Evolutionary conservation across 2,329 filamentous ascomycete genomes (phyloP).

Genomic region (Lachnum nothofagi): DNA sequence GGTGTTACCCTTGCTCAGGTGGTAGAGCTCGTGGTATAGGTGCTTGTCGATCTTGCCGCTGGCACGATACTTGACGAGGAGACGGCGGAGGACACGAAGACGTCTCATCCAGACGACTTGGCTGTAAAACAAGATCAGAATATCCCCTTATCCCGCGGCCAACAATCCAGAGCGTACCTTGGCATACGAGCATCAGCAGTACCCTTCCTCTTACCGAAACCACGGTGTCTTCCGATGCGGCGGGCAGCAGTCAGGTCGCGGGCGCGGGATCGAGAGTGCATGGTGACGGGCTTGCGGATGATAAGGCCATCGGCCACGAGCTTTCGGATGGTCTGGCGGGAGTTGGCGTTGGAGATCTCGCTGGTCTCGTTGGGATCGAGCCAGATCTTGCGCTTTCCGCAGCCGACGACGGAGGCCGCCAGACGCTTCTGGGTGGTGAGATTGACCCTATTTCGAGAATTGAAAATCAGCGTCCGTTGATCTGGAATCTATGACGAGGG

Average conservation of each 20-base stretch:
- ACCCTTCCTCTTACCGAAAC: slow-evolving; percentile 99
- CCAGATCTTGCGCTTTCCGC: slow-evolving; percentile 99
- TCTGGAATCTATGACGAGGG: slow-evolving; percentile 15
- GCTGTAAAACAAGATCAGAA: slow-evolving; percentile 46
- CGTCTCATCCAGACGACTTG: slow-evolving; percentile 99
- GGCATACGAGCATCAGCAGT: slow-evolving; percentile 99
- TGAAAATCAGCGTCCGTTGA: slow-evolving; percentile 22
- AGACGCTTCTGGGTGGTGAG: slow-evolving; percentile 99
- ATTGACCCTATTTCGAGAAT: slow-evolving; percentile 74
- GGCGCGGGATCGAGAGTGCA: slow-evolving; percentile 97
- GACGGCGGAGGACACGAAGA: slow-evolving; percentile 96
- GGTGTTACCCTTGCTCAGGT: slow-evolving; percentile 99
- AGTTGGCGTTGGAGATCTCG: slow-evolving; percentile 99
- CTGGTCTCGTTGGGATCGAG: slow-evolving; percentile 98
- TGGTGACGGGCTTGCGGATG: slow-evolving; percentile 99
- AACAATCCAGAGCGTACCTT: slow-evolving; percentile 55
- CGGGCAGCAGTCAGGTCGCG: slow-evolving; percentile 91
- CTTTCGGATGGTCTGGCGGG: slow-evolving; percentile 99
- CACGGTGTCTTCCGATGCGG: slow-evolving; percentile 94
- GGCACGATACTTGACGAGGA: slow-evolving; percentile 99
- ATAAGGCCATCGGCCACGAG: slow-evolving; percentile 99
- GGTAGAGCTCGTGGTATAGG: slow-evolving; percentile 99
- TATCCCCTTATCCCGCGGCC: slow-evolving; percentile 28
- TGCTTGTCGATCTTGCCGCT: slow-evolving; percentile 99
- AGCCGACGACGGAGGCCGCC: slow-evolving; percentile 95